Evolutionary conservation across 2,329 filamentous ascomycete genomes (phyloP), one percentile per base, ranked within the genome.

Genomic region (Didymella keratinophila): DNA sequence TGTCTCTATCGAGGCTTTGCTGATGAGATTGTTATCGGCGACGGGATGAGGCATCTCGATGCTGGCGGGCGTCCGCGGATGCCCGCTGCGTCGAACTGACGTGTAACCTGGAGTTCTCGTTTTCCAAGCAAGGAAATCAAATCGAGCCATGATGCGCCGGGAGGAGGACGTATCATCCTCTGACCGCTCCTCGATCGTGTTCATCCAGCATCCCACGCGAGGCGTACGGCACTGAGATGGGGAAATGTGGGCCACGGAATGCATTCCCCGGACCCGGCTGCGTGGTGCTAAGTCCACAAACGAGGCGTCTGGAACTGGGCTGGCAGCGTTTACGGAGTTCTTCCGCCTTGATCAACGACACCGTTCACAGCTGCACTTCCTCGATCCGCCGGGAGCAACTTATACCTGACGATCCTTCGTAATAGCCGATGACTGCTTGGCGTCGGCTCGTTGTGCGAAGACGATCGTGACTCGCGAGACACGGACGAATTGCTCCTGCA

Each of bases 241-340:
- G 65, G 63, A 61, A 67, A 61, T 65, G 65, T 69, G 63, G 65
- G 64, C 56, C 59, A 56, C 66, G 64, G 66, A 52, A 56, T 64
- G 56, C 59, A 63, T 64, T 66, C 66, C 68, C 68, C 68, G 54
- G 66, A 60, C 53, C 68, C 65, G 61, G 55, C 58, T 50, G 52
- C 30, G 58, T 58, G 67, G 66, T 49, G 62, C 48, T 58, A 54
- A 51, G 54, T 59, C 58, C 53, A 54, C 50, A 67, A 58, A 55
- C 54, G 56, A 67, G 61, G 63, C 61, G 64, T 56, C 63, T 66
- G 58, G 60, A 44, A 45, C 39, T 32, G 39, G 23, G 25, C 39
- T 53, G 50, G 41, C 49, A 37, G 60, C 56, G 52, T 45, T 49
- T 37, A 49, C 52, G 42, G 41, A 36, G 55, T 16, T 18, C 53